Conservation (phyloP, 164 flowering plant genomes). For the Magnolia changhungtana region DNA sequence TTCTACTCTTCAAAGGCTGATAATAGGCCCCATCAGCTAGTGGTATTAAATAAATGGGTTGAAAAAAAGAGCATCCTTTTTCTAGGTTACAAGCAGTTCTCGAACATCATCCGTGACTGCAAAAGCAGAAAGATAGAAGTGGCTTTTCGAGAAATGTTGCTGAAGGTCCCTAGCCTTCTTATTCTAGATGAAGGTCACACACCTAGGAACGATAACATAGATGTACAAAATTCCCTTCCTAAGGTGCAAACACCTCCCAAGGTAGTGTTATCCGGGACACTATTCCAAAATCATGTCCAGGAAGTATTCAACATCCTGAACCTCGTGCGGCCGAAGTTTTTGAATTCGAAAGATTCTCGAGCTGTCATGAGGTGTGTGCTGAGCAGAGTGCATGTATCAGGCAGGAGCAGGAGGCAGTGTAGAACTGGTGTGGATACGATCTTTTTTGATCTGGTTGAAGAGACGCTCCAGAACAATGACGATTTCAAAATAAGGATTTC, state of each 20-base stretch:
- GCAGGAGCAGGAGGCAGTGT: slow-evolving; percentile 35
- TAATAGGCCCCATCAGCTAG: slow-evolving; percentile 59
- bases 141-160: slow-evolving; percentile 58
- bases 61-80: no score
- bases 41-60: no score
- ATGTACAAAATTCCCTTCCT: slow-evolving; percentile 59
- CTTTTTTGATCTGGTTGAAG: slow-evolving; percentile 74
- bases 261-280: slow-evolving; percentile 91
- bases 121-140: slow-evolving; percentile 22
- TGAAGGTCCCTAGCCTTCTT: slow-evolving; percentile 61
- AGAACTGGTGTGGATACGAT: slow-evolving; percentile 32
- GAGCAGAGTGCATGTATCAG: slow-evolving; percentile 49
- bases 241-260: slow-evolving; percentile 68
- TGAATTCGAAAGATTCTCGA: slow-evolving; percentile 44
- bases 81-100: slow-evolving; percentile 82
- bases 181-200: slow-evolving; percentile 95
- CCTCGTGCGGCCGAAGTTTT: slow-evolving; percentile 82
- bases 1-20: slow-evolving; percentile 73
- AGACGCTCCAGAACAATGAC: slow-evolving; percentile 62
- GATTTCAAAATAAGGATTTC: slow-evolving; percentile 48
- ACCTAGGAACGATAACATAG: slow-evolving; percentile 73
- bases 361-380: slow-evolving; percentile 49
- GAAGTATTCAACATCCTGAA: slow-evolving; percentile 87
- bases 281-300: slow-evolving; percentile 88
- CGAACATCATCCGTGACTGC: slow-evolving; percentile 54